Conservation (phyloP, 148 eudicot species). For the Mesembryanthemum crystallinum region DNA sequence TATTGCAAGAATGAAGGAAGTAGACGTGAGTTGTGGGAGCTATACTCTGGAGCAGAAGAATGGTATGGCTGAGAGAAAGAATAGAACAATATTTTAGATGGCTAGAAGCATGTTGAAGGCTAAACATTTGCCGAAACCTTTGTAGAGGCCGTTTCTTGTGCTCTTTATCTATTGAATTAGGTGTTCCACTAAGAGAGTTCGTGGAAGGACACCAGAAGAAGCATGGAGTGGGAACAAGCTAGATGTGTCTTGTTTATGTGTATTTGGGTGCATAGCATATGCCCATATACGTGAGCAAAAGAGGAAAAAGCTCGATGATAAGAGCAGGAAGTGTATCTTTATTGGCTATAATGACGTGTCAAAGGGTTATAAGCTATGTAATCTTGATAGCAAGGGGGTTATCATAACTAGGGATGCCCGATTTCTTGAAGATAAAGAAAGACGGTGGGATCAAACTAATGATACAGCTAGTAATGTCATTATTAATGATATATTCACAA, state of each 20-base stretch:
- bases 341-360: not conserved
- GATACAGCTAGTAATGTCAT: not conserved
- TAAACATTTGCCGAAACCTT: not conserved
- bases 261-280: constrained; percentile 10
- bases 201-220: constrained; percentile 3
- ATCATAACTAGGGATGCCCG: not conserved
- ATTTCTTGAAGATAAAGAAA: not conserved
- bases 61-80: constrained; percentile 12
- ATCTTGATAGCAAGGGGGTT: not conserved
- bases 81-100: constrained; percentile 3
- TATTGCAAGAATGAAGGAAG: too few species aligned
- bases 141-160: constrained; percentile 1
- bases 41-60: constrained; percentile 15
- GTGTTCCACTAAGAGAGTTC: not conserved
- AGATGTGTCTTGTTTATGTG: not conserved
- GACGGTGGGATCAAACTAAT: not conserved
- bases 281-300: not conserved
- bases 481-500: not conserved
- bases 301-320: not conserved
- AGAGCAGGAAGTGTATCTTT: not conserved
- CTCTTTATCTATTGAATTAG: not conserved
- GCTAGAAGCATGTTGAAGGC: not conserved
- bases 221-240: constrained; percentile 4
- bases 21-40: not conserved
- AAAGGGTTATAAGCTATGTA: constrained; percentile 4